Percentiles rank a stretch among this genome's conserved stretches.
phyloP scores from a whole-genome alignment of 2,329 filamentous ascomycete genomes.

The Fusarium kyushuense region DNA sequence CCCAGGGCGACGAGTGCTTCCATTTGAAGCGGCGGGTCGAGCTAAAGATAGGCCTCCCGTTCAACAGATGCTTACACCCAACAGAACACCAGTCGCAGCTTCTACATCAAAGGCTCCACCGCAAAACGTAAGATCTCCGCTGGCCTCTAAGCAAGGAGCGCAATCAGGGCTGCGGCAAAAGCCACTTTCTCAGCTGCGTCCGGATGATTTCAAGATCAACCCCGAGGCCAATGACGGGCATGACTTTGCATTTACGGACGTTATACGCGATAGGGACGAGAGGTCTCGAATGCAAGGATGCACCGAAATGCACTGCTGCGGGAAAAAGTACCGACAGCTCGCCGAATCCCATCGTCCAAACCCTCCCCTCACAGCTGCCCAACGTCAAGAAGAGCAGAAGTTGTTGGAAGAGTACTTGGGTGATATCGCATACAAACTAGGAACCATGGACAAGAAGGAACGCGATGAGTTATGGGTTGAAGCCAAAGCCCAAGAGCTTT shows the following conservation, averaged over 20 bases:
- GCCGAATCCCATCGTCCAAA: slow-evolving; percentile 65
- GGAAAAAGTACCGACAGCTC: slow-evolving; percentile 75
- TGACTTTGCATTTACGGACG: slow-evolving; percentile 79
- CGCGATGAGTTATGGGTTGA: slow-evolving; percentile 76
- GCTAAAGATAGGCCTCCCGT: slow-evolving; percentile 26
- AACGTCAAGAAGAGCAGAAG: slow-evolving; percentile 59
- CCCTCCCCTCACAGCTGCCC: slow-evolving; percentile 52
- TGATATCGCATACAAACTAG: slow-evolving; percentile 69
- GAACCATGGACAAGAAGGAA: slow-evolving; percentile 69
- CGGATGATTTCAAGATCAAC: slow-evolving; percentile 87
- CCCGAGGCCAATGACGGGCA: slow-evolving; percentile 76
- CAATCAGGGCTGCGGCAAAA: slow-evolving; percentile 65
- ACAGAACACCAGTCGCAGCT: slow-evolving; percentile 5
- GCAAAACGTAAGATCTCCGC: slow-evolving; percentile 30
- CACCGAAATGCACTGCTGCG: slow-evolving; percentile 80
- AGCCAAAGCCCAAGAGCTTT: slow-evolving; percentile 78
- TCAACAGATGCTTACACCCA: slow-evolving; percentile 21
- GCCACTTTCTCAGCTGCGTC: slow-evolving; percentile 67
- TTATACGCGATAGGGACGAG: slow-evolving; percentile 76
- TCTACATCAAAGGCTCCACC: slow-evolving; percentile 23
- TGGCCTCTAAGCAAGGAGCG: slow-evolving; percentile 42
- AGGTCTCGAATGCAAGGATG: slow-evolving; percentile 81
- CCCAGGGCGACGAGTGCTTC: slow-evolving; percentile 58
- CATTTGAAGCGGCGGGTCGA: slow-evolving; percentile 48
- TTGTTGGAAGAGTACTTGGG: slow-evolving; percentile 70